Conservation (phyloP, 2,329 filamentous ascomycete genomes). For the Phoma sp. region DNA sequence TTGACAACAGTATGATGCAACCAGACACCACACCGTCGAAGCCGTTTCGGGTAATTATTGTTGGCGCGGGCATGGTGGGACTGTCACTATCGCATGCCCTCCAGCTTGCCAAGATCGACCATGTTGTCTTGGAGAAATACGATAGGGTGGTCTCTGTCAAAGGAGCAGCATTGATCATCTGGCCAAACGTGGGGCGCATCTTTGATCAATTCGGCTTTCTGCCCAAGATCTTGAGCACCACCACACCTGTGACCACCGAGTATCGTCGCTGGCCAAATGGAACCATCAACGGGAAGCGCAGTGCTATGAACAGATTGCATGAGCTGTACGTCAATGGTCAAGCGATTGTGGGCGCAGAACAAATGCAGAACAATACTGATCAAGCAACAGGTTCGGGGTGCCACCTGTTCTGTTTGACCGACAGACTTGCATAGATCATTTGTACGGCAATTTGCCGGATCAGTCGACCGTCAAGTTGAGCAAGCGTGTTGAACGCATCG, state of each 20-base stretch:
- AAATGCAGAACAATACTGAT: background rate
- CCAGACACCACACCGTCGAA: conserved; percentile 6
- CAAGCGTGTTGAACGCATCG: conserved; percentile 22
- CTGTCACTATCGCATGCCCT: conserved; percentile 29
- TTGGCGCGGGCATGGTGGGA: conserved; percentile 30
- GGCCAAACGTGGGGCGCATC: conserved; percentile 27
- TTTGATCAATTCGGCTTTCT: conserved; percentile 36
- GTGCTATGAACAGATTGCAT: background rate
- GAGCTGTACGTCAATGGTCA: conserved; percentile 1
- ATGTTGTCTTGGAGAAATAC: conserved; percentile 35
- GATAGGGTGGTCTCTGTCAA: conserved; percentile 25
- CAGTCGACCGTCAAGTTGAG: conserved; percentile 25
- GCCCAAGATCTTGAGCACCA: conserved; percentile 14
- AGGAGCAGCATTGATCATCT: conserved; percentile 33
- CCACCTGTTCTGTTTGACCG: conserved; percentile 26
- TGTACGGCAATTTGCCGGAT: conserved; percentile 30
- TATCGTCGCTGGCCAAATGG: conserved; percentile 26
- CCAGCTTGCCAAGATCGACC: conserved; percentile 31
- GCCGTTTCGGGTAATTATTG: conserved; percentile 26
- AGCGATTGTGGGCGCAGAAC: background rate
- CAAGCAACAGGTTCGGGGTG: conserved; percentile 10
- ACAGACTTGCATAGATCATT: conserved; percentile 24
- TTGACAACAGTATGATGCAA: conserved; percentile 5
- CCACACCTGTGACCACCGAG: conserved; percentile 16
- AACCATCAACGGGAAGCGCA: background rate